Evolutionary conservation across 805 yeast genomes (phyloP), one percentile per base, ranked within the genome.

Genomic region (Pichia scutulata): DNA sequence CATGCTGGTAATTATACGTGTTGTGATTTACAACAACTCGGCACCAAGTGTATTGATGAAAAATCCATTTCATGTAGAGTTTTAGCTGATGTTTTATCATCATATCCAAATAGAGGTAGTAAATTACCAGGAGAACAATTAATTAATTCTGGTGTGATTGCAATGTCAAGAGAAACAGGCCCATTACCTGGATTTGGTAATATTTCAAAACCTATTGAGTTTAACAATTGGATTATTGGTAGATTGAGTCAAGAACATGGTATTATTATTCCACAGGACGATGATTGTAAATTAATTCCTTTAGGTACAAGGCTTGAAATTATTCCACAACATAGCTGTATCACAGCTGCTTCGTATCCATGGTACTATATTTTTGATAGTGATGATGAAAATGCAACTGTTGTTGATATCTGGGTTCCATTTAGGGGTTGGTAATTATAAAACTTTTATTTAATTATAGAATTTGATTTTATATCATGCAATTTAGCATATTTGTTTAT

Each of bases 1-100:
- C 95, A 86, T 62, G 90, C 92, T n/a, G 95, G 95, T 13, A 85
- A 86, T 61, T 86, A 82, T 60, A 75, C 83, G 3, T 75, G 81
- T 60, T 80, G 85, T 59, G 95, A 86, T 61, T 66, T 84, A 48
- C 95, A 86, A 61, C 93, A 86, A 62, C 72, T 81, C n/a, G 76
- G 86, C 13, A 86, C 93, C 0, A 78, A 78, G 0, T 78, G 84
- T 55, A 71, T 83, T 14, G 58, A 66, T 1, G 59, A 62, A 19
- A 65, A 68, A 1, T 68, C 73, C 41, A 71, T 84, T 39, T 74
- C 89, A 0, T 68, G 78, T 23, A 65, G 64, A 23, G 81, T 83
- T 2, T 55, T 81, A 22, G 82, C 84, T 0, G 80, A 81, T 30
- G 82, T 83, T 2, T 63, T 81, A 3, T 79, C 86, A 0, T 63